Conservation (phyloP, 1,284 basidiomycete genomes). For the Fomitopsis palustris region DNA sequence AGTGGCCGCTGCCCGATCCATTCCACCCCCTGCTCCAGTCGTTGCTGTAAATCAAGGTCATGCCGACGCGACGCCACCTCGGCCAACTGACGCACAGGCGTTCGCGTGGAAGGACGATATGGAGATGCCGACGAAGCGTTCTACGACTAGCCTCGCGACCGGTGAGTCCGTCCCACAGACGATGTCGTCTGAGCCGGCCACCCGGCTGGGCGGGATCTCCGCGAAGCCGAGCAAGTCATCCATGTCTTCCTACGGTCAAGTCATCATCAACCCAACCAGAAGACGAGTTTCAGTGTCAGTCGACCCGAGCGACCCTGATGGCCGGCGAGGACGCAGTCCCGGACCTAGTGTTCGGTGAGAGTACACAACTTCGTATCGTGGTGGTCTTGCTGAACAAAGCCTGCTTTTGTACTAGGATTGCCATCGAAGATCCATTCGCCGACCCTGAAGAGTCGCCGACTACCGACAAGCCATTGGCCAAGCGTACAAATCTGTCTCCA, state of each 20-base stretch:
- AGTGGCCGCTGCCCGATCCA: not conserved
- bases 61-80: constrained; percentile 1
- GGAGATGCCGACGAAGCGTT: constrained; percentile 10
- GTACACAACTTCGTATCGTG: not conserved
- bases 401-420: constrained; percentile 16
- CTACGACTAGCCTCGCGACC: constrained; percentile 8
- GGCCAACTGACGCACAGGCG: constrained; percentile 12
- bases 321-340: constrained; percentile 23
- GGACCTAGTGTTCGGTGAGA: constrained; percentile 31
- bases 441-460: constrained; percentile 15
- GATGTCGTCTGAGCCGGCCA: constrained; percentile 1
- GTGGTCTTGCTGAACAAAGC: not conserved
- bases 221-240: constrained; percentile 27
- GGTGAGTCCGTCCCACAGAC: constrained; percentile 7
- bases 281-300: constrained; percentile 16
- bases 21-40: not conserved
- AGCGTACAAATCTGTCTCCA: constrained; percentile 15
- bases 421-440: constrained; percentile 35
- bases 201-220: constrained; percentile 16
- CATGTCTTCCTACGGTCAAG: constrained; percentile 27
- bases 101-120: constrained; percentile 20
- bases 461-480: constrained; percentile 1
- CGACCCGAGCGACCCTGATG: constrained; percentile 15
- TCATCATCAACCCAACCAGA: constrained; percentile 14
- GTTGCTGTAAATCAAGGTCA: not conserved